These are phyloP conservation scores for Dimocarpus longan DNA, from an alignment of 345 rosid genomes.

Conservation along the genomic window DNA sequence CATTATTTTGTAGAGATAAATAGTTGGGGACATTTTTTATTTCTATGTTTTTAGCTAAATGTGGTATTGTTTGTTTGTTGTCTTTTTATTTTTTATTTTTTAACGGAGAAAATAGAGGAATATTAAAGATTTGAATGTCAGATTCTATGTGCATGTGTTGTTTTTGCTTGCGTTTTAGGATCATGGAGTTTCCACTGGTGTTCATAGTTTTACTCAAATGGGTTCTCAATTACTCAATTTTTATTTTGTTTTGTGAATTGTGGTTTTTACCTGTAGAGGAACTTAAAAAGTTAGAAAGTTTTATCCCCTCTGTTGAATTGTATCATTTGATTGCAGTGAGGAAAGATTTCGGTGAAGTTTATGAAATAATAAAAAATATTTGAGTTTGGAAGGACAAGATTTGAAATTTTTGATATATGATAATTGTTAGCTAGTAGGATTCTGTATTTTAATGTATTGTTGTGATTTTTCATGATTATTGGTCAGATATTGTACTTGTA, in stretches of 20 bases:
- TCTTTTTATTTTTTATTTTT: background rate
- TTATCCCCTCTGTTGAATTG: background rate
- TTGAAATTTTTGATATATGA: background rate
- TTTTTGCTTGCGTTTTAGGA: background rate
- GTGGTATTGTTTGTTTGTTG: background rate
- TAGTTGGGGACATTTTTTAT: too few species aligned
- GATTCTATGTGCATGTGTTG: background rate
- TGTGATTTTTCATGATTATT: background rate
- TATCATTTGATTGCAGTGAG: background rate
- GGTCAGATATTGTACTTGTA: background rate
- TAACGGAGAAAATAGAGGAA: background rate
- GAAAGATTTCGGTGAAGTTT: background rate
- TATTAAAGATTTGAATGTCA: background rate
- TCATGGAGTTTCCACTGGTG: background rate
- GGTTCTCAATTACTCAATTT: background rate
- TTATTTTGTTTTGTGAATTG: background rate
- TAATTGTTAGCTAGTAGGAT: background rate
- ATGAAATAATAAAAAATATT: background rate
- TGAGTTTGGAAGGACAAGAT: background rate
- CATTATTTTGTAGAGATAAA: background rate
- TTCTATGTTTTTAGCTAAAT: background rate
- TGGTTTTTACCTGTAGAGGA: background rate
- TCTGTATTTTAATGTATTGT: background rate
- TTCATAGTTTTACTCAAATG: background rate
- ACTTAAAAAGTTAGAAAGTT: background rate